These are phyloP conservation scores for Suillus occidentalis DNA, from an alignment of 768 basidiomycete genomes.

Conservation along the genomic window DNA sequence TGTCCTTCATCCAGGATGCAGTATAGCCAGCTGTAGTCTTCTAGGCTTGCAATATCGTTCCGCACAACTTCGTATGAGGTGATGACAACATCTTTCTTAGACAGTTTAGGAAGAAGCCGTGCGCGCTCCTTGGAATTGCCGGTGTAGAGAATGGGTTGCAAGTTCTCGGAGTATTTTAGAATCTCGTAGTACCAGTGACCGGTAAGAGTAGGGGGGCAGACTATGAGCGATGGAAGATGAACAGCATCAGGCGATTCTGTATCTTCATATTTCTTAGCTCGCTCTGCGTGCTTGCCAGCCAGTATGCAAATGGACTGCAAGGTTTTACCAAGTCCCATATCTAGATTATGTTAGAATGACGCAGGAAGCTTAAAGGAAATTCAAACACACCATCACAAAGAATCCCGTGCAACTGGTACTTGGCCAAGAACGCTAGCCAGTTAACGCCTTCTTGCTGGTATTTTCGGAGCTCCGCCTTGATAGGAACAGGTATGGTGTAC, in stretches of 20 bases:
- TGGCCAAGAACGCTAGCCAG: slow-evolving; percentile 97
- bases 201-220: slow-evolving; percentile 96
- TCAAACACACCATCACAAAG: slow-evolving; percentile 84
- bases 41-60: slow-evolving; percentile 82
- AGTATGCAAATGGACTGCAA: slow-evolving; percentile 97
- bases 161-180: slow-evolving; percentile 82
- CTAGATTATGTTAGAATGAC: slow-evolving; percentile 40
- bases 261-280: slow-evolving; percentile 63
- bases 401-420: slow-evolving; percentile 96
- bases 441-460: slow-evolving; percentile 99
- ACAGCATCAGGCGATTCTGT: slow-evolving; percentile 73
- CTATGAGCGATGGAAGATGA: slow-evolving; percentile 89
- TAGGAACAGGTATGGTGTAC: slow-evolving; percentile 79
- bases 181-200: slow-evolving; percentile 99
- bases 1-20: slow-evolving; percentile 98
- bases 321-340: slow-evolving; percentile 99
- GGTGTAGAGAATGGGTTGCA: slow-evolving; percentile 84
- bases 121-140: slow-evolving; percentile 84
- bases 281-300: slow-evolving; percentile 90
- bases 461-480: slow-evolving; percentile 93
- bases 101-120: slow-evolving; percentile 62
- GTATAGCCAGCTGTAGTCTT: slow-evolving; percentile 84
- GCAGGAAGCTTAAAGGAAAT: neutral
- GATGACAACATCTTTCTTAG: slow-evolving; percentile 85
- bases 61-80: slow-evolving; percentile 98